Percentiles rank a stretch among this genome's conserved stretches.
phyloP scores from a whole-genome alignment of 169 alveolate genomes.

The Plasmodium reichenowi region DNA sequence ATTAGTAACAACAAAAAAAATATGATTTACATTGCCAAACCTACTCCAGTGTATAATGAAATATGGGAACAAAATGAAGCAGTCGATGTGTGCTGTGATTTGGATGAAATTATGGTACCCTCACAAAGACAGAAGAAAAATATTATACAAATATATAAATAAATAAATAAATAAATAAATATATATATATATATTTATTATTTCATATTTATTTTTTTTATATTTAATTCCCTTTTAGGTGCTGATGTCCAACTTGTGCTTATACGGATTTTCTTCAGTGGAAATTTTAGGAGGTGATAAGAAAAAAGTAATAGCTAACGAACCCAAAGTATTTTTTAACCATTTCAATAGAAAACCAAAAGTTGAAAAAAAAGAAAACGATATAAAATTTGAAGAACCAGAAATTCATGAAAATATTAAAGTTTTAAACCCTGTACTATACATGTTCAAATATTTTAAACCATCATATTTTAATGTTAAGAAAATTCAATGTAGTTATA shows the following conservation, averaged over 20 bases:
- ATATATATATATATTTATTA: slow-evolving; percentile 6
- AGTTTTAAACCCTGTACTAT: slow-evolving; percentile 49
- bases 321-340: slow-evolving; percentile 25
- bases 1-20: neutral
- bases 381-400: slow-evolving; percentile 49
- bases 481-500: slow-evolving; percentile 70
- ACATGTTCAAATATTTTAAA: slow-evolving; percentile 75
- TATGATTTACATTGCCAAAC: slow-evolving; percentile 55
- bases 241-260: slow-evolving; percentile 64
- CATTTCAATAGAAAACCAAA: slow-evolving; percentile 10
- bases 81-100: slow-evolving; percentile 71
- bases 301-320: neutral
- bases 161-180: neutral
- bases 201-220: neutral
- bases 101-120: slow-evolving; percentile 65
- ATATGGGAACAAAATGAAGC: slow-evolving; percentile 51
- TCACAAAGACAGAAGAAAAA: neutral
- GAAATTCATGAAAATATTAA: slow-evolving; percentile 46
- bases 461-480: slow-evolving; percentile 74
- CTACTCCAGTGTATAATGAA: slow-evolving; percentile 55
- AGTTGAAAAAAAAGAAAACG: slow-evolving; percentile 38
- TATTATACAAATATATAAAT: neutral
- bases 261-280: slow-evolving; percentile 68
- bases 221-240: slow-evolving; percentile 12
- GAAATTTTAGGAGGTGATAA: slow-evolving; percentile 24